Base-by-base conservation (phyloP, 2,329 filamentous ascomycete species). In the Clathrospora elynae region DNA sequence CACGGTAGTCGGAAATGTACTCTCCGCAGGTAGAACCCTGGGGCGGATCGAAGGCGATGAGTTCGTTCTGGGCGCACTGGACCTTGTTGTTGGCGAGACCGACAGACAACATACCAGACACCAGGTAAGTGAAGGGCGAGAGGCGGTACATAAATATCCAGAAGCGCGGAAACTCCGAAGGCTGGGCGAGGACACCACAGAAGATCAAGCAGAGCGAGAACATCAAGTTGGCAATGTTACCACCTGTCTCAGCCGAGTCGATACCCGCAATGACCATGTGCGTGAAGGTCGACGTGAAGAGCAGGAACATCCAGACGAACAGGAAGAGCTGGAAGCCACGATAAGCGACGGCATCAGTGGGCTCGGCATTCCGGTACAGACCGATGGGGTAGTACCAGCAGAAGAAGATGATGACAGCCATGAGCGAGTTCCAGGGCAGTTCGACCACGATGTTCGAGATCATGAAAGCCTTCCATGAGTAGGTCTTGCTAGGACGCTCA, bases 361-460 rank as follows among this genome's bases (percentile, higher is more conserved):
- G 75, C 11, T 76, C 72, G 2, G 87, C 87, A 61, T 92, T 91
- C 46, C 73, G 71, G 68, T 89, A 83, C 7, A 93, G 79, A 2
- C 88, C 88, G 40, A 95, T 81, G 1, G 90, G 88, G 66, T 91
- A 96, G 75, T 95, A 96, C 82, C 87, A 92, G 67, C 78, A 84
- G 61, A 89, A 78, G 75, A 78, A 95, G 74, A 91, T 85, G 53
- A 95, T 72, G n/a, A 85, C 78, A 3, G 83, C 81, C 78, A 88
- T 85, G 29, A 93, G 71, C 0, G 84, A 80, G 65, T 95, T 90
- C 85, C 88, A 96, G 0, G 90, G 88, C 2, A 96, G 74, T 68
- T 96, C 91, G 46, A 92, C 88, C 19, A 90, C 73, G 52, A 96
- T 87, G 68, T 91, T 88, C 44, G 86, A 83, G 19, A 92, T 74